A percentile compares a stretch with the other conserved stretches of the same genome.
These are phyloP conservation scores for Fagus sylvatica DNA, from an alignment of 306 rosid genomes.

Conservation along the genomic window DNA sequence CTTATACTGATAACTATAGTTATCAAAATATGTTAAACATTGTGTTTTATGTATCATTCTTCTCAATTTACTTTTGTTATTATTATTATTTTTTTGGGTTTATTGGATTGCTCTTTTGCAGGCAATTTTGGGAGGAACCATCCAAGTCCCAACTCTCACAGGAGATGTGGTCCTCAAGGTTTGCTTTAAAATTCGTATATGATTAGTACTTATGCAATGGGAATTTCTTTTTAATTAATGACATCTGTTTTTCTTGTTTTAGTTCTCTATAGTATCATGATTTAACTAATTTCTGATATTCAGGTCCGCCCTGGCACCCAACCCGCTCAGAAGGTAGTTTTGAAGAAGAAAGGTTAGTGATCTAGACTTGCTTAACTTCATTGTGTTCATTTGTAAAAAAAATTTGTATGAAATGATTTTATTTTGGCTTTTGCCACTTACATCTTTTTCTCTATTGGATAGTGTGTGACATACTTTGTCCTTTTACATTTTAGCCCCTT, in stretches of 20 bases:
- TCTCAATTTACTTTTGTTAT: too few relatives aligned
- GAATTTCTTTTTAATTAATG: too few relatives aligned
- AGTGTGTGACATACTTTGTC: not conserved
- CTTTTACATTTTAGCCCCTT: not conserved
- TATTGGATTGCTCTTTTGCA: too few relatives aligned
- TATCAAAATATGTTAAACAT: not conserved
- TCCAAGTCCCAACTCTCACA: too few relatives aligned
- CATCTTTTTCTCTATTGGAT: not conserved
- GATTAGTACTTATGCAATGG: too few relatives aligned
- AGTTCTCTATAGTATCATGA: not conserved
- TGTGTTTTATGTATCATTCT: not conserved
- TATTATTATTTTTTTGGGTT: too few relatives aligned
- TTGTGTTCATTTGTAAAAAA: not conserved
- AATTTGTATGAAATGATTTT: not conserved
- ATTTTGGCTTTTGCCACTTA: not conserved
- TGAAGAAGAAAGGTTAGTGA: constrained; percentile 85
- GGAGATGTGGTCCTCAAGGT: too few relatives aligned
- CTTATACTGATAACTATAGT: too few relatives aligned
- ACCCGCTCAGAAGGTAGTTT: constrained; percentile 92
- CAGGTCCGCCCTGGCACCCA: constrained; percentile 90
- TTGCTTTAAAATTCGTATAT: too few relatives aligned
- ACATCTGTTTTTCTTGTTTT: not conserved
- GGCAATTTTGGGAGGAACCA: too few relatives aligned
- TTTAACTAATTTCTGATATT: constrained; percentile 21
- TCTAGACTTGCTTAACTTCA: constrained; percentile 11